A percentile compares a stretch with the other conserved stretches of the same genome.
These are phyloP conservation scores for Clavispora vitiphila DNA, from an alignment of 805 yeast species.

Conservation along the genomic window DNA sequence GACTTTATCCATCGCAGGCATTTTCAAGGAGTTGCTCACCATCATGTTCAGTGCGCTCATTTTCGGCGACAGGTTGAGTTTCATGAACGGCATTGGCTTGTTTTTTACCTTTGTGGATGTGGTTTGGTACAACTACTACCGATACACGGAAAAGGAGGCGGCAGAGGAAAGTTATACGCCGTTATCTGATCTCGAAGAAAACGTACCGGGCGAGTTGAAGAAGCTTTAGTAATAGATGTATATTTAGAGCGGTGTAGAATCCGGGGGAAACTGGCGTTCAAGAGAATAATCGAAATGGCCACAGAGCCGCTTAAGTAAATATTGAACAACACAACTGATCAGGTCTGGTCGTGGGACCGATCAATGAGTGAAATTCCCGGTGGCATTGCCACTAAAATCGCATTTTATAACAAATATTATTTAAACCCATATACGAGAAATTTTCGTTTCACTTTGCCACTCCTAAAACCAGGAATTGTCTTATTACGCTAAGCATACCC, in stretches of 20 bases:
- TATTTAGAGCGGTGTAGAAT: neutral
- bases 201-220: slow-evolving; percentile 9
- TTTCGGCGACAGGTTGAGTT: slow-evolving; percentile 67
- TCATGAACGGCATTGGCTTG: slow-evolving; percentile 70
- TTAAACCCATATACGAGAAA: neutral
- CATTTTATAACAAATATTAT: neutral
- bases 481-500: neutral
- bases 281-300: too few relatives aligned
- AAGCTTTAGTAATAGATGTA: slow-evolving; percentile 6
- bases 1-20: slow-evolving; percentile 86
- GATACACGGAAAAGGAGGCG: slow-evolving; percentile 30
- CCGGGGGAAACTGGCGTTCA: too few relatives aligned
- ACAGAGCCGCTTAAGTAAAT: too few relatives aligned
- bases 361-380: too few relatives aligned
- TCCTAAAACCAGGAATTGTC: too few relatives aligned
- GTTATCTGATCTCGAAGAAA: slow-evolving; percentile 8
- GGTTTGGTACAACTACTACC: slow-evolving; percentile 71
- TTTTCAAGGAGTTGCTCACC: slow-evolving; percentile 86
- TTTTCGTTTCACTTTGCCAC: too few relatives aligned
- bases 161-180: slow-evolving; percentile 7
- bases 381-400: too few relatives aligned
- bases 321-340: too few relatives aligned
- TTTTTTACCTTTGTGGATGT: slow-evolving; percentile 72
- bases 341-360: too few relatives aligned
- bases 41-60: slow-evolving; percentile 64